Evolutionary conservation across 1,139 yeast species (phyloP), one percentile per base, ranked within the genome.

Genomic region (Meyerozyma athensensis): DNA sequence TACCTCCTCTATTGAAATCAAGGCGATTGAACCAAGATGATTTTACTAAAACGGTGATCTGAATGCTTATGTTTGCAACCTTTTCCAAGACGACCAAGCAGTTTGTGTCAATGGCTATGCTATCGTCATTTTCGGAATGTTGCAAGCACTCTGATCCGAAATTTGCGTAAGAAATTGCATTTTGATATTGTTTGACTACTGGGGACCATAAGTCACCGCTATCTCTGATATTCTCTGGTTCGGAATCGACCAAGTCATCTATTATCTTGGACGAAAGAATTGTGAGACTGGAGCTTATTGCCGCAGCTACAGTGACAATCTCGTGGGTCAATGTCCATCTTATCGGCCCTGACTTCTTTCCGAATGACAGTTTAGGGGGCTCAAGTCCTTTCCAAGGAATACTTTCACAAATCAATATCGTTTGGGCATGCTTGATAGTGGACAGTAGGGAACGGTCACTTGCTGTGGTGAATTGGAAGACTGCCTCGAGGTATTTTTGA

Each of bases 21-120:
- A 51, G 51, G 34, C 75, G 47, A 43, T 65, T 68, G 13, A 61
- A 39, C 72, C 73, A 67, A 3, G 68, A 60, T 16, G 63, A 63
- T 43, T 68, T 70, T 18, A 65, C 57, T 24, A 70, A 50, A 6
- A 66, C 64, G 1, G 72, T 61, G 61, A 68, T 59, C 44, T 70
- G 76, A 26, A 63, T 59, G 35, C 66, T 57, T 6, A 65, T 50
- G 30, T 55, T 54, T 34, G 58, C 52, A 1, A 66, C 49, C 36
- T 61, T 64, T 16, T 48, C 51, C 3, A 67, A 37, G 22, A 66
- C 20, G 5, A 16, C 18, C 4, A 28, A 28, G 19, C 20, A 17
- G 12, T 17, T 16, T 8, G 19, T 19, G 20, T 28, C 20, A 28
- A 28, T 16, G 5, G 19, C 21, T 2, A 28, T n/a, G 2, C 19